A percentile compares a stretch with the other conserved stretches of the same genome.
phyloP scores from a whole-genome alignment of 2,329 filamentous ascomycete genomes.

The Aspergillus phoenicis region DNA sequence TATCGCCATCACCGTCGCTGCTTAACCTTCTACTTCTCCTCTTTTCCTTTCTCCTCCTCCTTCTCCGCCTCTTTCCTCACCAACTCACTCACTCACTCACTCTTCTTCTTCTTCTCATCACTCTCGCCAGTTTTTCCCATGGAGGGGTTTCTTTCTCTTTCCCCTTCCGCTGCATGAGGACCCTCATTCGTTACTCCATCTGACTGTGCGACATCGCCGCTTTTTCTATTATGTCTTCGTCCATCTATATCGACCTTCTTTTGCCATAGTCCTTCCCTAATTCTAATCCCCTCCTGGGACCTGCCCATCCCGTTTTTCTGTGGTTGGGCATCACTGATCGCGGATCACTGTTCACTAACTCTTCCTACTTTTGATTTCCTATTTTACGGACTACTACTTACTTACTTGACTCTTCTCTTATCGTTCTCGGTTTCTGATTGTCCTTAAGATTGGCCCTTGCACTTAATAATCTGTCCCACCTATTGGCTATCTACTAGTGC shows the following conservation, averaged over 20 bases:
- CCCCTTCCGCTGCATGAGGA: conserved; percentile 24
- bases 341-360: too few relatives aligned
- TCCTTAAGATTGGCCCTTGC: conserved; percentile 2
- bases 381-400: too few relatives aligned
- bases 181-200: conserved; percentile 19
- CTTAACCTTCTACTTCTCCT: conserved; percentile 1
- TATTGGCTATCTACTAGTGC: background rate
- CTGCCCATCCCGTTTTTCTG: conserved; percentile 7
- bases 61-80: background rate
- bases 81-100: background rate
- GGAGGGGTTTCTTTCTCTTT: conserved; percentile 25
- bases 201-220: conserved; percentile 11
- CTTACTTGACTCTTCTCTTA: too few relatives aligned
- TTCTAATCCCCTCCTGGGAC: conserved; percentile 6
- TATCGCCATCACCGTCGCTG: conserved; percentile 11
- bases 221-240: conserved; percentile 21
- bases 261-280: conserved; percentile 15
- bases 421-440: conserved; percentile 3
- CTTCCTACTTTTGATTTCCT: too few relatives aligned
- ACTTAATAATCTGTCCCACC: conserved; percentile 10
- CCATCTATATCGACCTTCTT: conserved; percentile 2
- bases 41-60: background rate
- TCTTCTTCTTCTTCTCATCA: conserved; percentile 7
- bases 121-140: conserved; percentile 18
- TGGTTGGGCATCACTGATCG: too few relatives aligned